phyloP scores from a whole-genome alignment of 768 basidiomycete species.

The Pleurotus pulmonarius region DNA sequence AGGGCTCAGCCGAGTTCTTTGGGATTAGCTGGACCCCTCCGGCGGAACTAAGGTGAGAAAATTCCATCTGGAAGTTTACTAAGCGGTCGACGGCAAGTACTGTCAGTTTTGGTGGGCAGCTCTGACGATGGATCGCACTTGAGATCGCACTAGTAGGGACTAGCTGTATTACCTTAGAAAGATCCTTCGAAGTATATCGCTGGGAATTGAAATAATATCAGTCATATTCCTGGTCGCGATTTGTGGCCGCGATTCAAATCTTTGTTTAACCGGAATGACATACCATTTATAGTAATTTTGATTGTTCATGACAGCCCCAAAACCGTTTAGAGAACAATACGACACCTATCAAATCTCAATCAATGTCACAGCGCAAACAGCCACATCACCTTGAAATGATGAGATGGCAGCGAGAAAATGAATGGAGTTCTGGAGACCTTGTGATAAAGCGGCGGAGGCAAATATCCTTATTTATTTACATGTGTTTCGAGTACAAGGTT shows the following conservation, averaged over 20 bases:
- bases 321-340: slow-evolving; percentile 3
- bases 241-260: not conserved
- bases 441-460: not conserved
- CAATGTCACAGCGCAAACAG: not conserved
- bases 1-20: slow-evolving; percentile 9
- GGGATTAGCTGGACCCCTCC: slow-evolving; percentile 9
- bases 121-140: not conserved
- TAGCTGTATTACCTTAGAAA: not conserved
- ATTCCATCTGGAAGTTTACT: slow-evolving; percentile 4
- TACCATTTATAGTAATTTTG: not conserved
- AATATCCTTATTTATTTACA: not conserved
- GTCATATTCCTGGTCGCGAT: not conserved
- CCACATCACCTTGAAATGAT: not conserved
- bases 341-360: slow-evolving; percentile 1
- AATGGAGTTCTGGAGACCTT: not conserved
- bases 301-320: not conserved
- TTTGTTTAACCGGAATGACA: slow-evolving; percentile 3
- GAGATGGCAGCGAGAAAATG: not conserved
- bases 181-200: no score
- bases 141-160: not conserved
- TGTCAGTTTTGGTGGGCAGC: not conserved
- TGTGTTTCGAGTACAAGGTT: not conserved
- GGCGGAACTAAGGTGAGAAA: slow-evolving; percentile 12
- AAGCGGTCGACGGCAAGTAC: slow-evolving; percentile 1
- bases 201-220: not conserved